Base-by-base conservation (phyloP, 164 flowering plant genomes). In the Annona squamosa region DNA sequence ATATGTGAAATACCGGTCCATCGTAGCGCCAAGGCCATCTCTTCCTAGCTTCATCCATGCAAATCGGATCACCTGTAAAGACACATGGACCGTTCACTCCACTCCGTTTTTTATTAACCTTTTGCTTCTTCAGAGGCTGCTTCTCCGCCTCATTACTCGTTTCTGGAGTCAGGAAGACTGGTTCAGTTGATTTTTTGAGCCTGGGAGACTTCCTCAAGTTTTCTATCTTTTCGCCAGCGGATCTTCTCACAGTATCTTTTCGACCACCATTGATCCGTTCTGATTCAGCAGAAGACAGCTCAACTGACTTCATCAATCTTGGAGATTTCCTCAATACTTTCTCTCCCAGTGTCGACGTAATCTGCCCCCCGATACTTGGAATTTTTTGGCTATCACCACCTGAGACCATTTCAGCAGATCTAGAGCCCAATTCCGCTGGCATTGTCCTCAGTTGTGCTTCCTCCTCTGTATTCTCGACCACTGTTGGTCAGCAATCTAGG, bases 11-110 rank as follows among this genome's bases (percentile, higher is more conserved):
- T 41, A 90, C 95, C 92, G 86, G 85, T 72, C 78, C 62, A 62
- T 87, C 80, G 69, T 86, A 90, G 5, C 92, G 86, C 90, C 88
- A 86, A 59, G 77, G 75, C 95, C 95, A 90, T 68, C 79, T 82
- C 62, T 77, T 59, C 64, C 59, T 79, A 77, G 95, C 95, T 76
- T 84, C 87, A 46, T 81, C 86, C 10, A 46, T 74, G 1, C 82
- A 79, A 67, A 90, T 77, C 1, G 95, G 87, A 45, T 89, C 90
- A 52, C 95, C 91, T 64, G 85, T 57, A 12, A 87, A 84, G 67
- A 73, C 80, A 47, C 71, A 74, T 7, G 2, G 56, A 65, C 1
- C 61, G 5, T 37, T 10, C 2, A 72, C 3, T 63, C 48, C 66
- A 0, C 45, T 75, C 42, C 37, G 13, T 19, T 63, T 75, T 19